These are phyloP conservation scores for Sesbania bispinosa DNA, from an alignment of 306 rosid genomes.

Conservation along the genomic window DNA sequence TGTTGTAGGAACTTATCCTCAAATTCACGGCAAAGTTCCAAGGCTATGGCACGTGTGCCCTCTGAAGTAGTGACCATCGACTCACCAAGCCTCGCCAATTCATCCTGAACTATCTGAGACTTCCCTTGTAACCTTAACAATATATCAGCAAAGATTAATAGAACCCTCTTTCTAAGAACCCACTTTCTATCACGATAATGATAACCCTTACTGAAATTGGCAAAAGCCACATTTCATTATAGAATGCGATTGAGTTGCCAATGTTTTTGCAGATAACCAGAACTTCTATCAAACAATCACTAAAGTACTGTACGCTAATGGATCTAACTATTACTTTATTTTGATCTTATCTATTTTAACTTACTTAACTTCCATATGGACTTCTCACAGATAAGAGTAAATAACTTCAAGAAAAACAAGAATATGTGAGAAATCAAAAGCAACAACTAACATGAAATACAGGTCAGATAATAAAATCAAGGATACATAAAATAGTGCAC, in stretches of 20 bases:
- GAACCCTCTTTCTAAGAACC: not conserved
- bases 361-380: not conserved
- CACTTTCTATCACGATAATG: not conserved
- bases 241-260: not conserved
- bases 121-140: conserved; percentile 88
- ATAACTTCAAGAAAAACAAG: not conserved
- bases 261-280: not conserved
- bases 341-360: not conserved
- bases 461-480: not conserved
- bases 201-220: not conserved
- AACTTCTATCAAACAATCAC: not conserved
- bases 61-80: conserved; percentile 85
- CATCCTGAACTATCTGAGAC: conserved; percentile 90
- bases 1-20: conserved; percentile 97
- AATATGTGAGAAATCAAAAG: not conserved
- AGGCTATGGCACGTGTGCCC: conserved; percentile 94
- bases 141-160: conserved; percentile 6
- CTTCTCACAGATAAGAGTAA: not conserved
- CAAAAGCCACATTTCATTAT: not conserved
- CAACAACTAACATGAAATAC: not conserved
- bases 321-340: not conserved
- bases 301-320: not conserved
- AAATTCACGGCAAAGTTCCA: conserved; percentile 99
- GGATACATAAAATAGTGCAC: not conserved
- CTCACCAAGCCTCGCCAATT: conserved; percentile 93